phyloP scores from a whole-genome alignment of 192 early-diverging fungal genomes.

The Funneliformis geosporum region DNA sequence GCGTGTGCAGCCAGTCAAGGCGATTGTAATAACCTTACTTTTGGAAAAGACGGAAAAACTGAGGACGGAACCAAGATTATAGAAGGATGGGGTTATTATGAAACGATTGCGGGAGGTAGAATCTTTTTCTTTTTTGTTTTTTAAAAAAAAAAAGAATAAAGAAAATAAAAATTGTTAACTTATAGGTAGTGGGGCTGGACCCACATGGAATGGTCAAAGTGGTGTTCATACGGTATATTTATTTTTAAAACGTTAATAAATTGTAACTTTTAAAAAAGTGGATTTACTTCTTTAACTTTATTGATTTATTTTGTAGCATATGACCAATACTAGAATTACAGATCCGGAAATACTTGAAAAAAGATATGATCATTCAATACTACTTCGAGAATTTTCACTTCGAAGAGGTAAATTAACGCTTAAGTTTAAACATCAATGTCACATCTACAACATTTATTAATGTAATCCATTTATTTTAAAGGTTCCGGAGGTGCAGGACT shows the following conservation, averaged over 20 bases:
- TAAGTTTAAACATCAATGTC: neutral
- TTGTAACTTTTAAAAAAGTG: neutral
- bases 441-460: neutral
- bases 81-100: slow-evolving; percentile 94
- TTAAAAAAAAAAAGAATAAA: neutral
- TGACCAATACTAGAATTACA: slow-evolving; percentile 98
- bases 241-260: neutral
- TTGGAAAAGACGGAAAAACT: slow-evolving; percentile 72
- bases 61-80: slow-evolving; percentile 51
- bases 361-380: slow-evolving; percentile 76
- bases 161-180: too few relatives aligned
- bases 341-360: slow-evolving; percentile 95
- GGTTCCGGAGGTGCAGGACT: slow-evolving; percentile 80
- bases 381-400: slow-evolving; percentile 83
- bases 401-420: slow-evolving; percentile 40
- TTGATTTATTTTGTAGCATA: slow-evolving; percentile 65
- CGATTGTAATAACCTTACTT: slow-evolving; percentile 96
- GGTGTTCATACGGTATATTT: slow-evolving; percentile 62
- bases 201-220: slow-evolving; percentile 84
- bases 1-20: slow-evolving; percentile 92
- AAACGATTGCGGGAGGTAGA: slow-evolving; percentile 82
- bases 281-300: neutral
- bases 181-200: slow-evolving; percentile 81
- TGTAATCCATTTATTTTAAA: neutral
- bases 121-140: neutral